A percentile compares a stretch with the other conserved stretches of the same genome.
phyloP scores from a whole-genome alignment of 129 eudicot species.

The Pulicaria dysenterica region DNA sequence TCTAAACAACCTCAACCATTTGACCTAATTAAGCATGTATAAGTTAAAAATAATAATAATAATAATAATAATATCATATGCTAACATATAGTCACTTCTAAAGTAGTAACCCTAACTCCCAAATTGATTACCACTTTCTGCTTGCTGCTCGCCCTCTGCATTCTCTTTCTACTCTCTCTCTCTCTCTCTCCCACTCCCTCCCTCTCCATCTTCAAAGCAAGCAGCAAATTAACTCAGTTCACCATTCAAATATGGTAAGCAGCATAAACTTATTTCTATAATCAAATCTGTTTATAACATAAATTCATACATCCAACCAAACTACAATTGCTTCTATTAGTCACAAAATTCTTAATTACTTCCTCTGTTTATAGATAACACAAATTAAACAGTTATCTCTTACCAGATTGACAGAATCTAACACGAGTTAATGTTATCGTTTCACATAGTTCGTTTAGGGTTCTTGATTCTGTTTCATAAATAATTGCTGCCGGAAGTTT shows the following conservation, averaged over 20 bases:
- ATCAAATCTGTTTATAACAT: neutral
- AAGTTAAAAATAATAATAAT: neutral
- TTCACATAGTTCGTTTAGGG: neutral
- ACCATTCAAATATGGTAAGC: constrained; percentile 21
- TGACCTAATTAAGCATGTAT: constrained; percentile 23
- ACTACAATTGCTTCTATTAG: neutral
- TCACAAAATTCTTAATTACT: neutral
- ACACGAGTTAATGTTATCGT: neutral
- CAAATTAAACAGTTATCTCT: neutral
- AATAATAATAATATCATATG: neutral
- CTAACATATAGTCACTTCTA: constrained; percentile 6
- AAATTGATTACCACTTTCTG: constrained; percentile 34
- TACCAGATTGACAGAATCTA: neutral
- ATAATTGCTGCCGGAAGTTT: neutral
- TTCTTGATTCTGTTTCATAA: neutral
- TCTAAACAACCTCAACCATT: constrained; percentile 23
- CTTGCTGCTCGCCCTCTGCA: neutral
- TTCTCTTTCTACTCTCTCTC: constrained; percentile 3
- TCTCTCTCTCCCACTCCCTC: no score
- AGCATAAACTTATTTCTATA: neutral
- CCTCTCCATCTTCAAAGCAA: constrained; percentile 3
- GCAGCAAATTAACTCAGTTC: neutral
- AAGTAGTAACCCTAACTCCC: constrained; percentile 32
- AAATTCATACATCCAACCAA: neutral
- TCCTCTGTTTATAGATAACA: neutral